Conservation (phyloP, 2,329 filamentous ascomycete genomes). For the Coniochaeta prunicola region DNA sequence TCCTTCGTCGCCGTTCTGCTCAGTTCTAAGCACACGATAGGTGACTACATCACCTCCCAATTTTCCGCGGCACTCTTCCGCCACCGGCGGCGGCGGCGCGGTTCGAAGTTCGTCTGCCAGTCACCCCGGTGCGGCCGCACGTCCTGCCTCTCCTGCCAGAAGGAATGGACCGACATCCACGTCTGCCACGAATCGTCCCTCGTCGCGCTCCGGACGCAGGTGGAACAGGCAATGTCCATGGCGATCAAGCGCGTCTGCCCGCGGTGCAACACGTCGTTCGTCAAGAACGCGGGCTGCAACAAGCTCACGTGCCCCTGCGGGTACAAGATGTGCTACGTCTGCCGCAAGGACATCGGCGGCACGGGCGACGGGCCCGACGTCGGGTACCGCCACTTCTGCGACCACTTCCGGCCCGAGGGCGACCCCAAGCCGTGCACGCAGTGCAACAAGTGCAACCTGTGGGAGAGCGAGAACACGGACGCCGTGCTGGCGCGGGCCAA, state of each 20-base stretch:
- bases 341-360: slow-evolving; percentile 64
- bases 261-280: slow-evolving; percentile 81
- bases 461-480: slow-evolving; percentile 69
- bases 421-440: slow-evolving; percentile 65
- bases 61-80: slow-evolving; percentile 57
- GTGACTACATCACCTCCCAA: slow-evolving; percentile 32
- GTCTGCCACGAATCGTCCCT: slow-evolving; percentile 80
- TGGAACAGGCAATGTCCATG: slow-evolving; percentile 88
- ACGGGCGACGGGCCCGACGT: slow-evolving; percentile 41
- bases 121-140: slow-evolving; percentile 58
- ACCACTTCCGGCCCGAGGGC: slow-evolving; percentile 81
- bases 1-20: slow-evolving; percentile 36
- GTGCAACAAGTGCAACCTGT: slow-evolving; percentile 75
- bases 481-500: slow-evolving; percentile 60
- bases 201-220: slow-evolving; percentile 75
- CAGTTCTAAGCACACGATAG: slow-evolving; percentile 33
- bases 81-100: slow-evolving; percentile 62
- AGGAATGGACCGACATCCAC: slow-evolving; percentile 82
- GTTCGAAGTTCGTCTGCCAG: slow-evolving; percentile 71
- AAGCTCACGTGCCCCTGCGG: slow-evolving; percentile 94
- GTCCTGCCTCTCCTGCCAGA: slow-evolving; percentile 77
- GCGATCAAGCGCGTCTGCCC: slow-evolving; percentile 95
- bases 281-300: slow-evolving; percentile 93
- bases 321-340: slow-evolving; percentile 97
- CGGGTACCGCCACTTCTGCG: slow-evolving; percentile 91